Percentiles rank a stretch among this genome's conserved stretches.
phyloP scores from a whole-genome alignment of 352 stramenopile genomes.

The Phytophthora macrochlamydospora region DNA sequence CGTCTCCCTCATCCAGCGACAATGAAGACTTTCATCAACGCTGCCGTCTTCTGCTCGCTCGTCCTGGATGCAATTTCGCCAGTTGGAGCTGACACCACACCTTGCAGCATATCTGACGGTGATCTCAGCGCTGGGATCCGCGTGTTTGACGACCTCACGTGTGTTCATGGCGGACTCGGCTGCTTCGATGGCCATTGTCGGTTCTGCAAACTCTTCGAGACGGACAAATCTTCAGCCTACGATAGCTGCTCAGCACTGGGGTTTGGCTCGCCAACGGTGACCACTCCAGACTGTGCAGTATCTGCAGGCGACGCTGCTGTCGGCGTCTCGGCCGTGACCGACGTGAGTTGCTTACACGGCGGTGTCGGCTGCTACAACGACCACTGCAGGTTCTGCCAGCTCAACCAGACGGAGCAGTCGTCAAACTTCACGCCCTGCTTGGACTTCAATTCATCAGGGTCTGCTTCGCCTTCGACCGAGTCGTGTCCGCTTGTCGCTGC shows the following conservation, averaged over 20 bases:
- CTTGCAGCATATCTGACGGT: conserved; percentile 24
- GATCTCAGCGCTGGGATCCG: conserved; percentile 39
- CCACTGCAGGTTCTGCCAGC: conserved; percentile 51
- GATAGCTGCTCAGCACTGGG: conserved; percentile 39
- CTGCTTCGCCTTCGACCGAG: conserved; percentile 5
- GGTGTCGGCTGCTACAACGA: conserved; percentile 46
- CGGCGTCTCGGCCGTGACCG: conserved; percentile 33
- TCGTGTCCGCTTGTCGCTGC: conserved; percentile 19
- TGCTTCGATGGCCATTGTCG: conserved; percentile 42
- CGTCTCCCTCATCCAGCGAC: too few species aligned
- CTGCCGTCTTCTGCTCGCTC: too few species aligned
- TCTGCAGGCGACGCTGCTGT: conserved; percentile 28
- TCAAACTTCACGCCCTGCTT: conserved; percentile 22
- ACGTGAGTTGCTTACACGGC: conserved; percentile 33
- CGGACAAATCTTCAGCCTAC: conserved; percentile 31
- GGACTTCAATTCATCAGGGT: conserved; percentile 13
- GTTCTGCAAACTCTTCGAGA: conserved; percentile 45
- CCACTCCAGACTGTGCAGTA: conserved; percentile 25
- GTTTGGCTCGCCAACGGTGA: conserved; percentile 24
- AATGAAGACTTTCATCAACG: too few species aligned
- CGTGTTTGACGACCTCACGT: conserved; percentile 31
- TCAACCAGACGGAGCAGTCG: conserved; percentile 34
- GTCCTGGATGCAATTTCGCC: too few species aligned
- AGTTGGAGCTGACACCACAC: too few species aligned
- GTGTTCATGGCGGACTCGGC: conserved; percentile 35